These are phyloP conservation scores for Axilococcus clingmanii DNA, from an alignment of 139 green algal genomes.

Conservation along the genomic window DNA sequence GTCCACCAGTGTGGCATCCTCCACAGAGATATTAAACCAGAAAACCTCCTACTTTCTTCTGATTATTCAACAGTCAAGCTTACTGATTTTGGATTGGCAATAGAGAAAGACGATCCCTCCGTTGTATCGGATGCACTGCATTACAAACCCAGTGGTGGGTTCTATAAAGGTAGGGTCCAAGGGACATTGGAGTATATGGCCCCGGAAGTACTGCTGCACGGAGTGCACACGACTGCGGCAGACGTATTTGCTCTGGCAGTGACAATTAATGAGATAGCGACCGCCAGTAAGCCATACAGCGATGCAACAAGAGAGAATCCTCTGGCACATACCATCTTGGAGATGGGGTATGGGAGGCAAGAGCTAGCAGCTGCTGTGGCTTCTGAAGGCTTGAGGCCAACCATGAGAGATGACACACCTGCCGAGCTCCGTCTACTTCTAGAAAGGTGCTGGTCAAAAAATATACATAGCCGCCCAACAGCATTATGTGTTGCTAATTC, in stretches of 20 bases:
- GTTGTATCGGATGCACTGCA: conserved; percentile 16
- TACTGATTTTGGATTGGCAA: conserved; percentile 52
- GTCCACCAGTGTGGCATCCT: conserved; percentile 36
- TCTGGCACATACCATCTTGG: conserved; percentile 75
- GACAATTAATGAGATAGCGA: conserved; percentile 53
- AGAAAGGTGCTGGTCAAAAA: conserved; percentile 43
- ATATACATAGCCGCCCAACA: conserved; percentile 35
- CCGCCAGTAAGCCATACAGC: conserved; percentile 41
- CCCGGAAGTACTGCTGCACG: conserved; percentile 62
- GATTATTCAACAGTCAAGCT: conserved; percentile 12
- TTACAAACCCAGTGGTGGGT: conserved; percentile 49
- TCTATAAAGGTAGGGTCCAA: conserved; percentile 54
- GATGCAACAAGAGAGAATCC: conserved; percentile 81
- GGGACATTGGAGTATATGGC: conserved; percentile 89
- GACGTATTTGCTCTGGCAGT: conserved; percentile 78
- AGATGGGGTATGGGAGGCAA: conserved; percentile 79
- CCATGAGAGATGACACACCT: conserved; percentile 26
- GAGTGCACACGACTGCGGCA: conserved; percentile 19
- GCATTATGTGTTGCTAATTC: too few relatives aligned
- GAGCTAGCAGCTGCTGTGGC: conserved; percentile 75
- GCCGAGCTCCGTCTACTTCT: conserved; percentile 35
- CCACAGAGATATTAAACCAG: conserved; percentile 46
- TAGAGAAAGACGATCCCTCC: conserved; percentile 9
- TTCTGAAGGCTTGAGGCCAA: conserved; percentile 67
- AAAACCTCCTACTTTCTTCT: conserved; percentile 34